Base-by-base conservation (phyloP, 2,329 filamentous ascomycete species). In the Trichoderma breve region DNA sequence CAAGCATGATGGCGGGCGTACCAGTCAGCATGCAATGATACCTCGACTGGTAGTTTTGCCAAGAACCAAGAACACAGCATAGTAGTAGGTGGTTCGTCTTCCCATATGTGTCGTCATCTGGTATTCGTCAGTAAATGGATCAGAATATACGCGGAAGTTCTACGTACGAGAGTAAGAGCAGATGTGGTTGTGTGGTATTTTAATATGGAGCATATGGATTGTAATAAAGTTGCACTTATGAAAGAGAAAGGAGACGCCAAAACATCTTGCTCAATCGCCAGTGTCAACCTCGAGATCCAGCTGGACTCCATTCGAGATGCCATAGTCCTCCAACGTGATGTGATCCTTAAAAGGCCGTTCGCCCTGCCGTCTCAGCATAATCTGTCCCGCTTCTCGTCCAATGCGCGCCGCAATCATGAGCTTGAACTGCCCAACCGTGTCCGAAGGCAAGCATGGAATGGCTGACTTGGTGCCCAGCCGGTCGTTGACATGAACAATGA, bases 381-480 rank as follows among this genome's bases (percentile, higher is more conserved):
- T 97, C 83, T 98, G 94, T 78, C 95, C 93, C 58, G 95, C 92
- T 76, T 97, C 91, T 43, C 95, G 89, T 2, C 95, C 95, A 77
- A 98, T 97, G 74, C 92, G 89, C 53, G 93, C 93, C 5, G 95
- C 95, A 28, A 98, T 94, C 86, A 97, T 92, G 61, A 94, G 91
- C 83, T 98, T 98, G 84, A 98, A 94, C 73, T 95, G 87, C 74
- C 91, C 91, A 75, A 98, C 91, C 8, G 91, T 91, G 82, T 98
- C 95, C 3, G 90, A 92, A 0, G 93, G 91, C 71, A 97, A 85
- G 80, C 95, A 98, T 0, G 95, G 95, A 74, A 98, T 96, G 67
- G 93, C 92, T 18, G 95, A 93, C 79, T 97, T 97, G n/a, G 95
- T 98, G 14, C 95, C 95, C 43, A 98, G 85, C n/a, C 95, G 89